Base-by-base conservation (phyloP, 1,284 basidiomycete species). In the Hymenochaete sp. region DNA sequence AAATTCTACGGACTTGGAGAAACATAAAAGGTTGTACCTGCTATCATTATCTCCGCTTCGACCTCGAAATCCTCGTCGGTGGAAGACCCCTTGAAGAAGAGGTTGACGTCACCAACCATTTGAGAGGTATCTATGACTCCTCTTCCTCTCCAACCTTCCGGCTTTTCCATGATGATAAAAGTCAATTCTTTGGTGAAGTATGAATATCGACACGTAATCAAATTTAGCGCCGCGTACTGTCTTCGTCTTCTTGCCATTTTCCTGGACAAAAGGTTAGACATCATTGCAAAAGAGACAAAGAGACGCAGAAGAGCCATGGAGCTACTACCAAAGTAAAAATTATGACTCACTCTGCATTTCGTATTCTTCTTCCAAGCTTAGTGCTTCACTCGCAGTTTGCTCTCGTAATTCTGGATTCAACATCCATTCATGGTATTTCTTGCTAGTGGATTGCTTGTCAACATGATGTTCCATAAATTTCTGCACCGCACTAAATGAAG, bases 371-470 rank as follows among this genome's bases (percentile, higher is more conserved):
- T 87, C 81, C 8, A 93, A 65, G 0, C 73, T 77, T 29, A 98
- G 70, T 4, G 82, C 81, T 57, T 96, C 92, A 45, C 87, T 92
- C 1, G 93, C 92, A 0, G 92, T 98, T 26, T 84, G 69, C 51
- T 79, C 73, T 41, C 82, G 75, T 41, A 98, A 67, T 52, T 79
- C 77, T 11, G 77, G 73, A 59, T 79, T 75, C 38, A 75, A 69
- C 93, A 98, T 96, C 93, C 93, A 98, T 56, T 75, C 71, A 60
- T 96, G 82, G 57, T 97, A 97, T 57, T 65, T 83, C 88, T 93
- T 52, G 25, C 22, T 40, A 14, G 27, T 14, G 13, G 14, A 35
- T 35, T 35, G 32, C 14, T n/a, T 35, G 28, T 14, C 14, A 10
- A 43, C 8, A 29, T 42, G n/a, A 8, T 7, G 31, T 26, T 21